phyloP scores from a whole-genome alignment of 139 green algal species.

The Haematococcus sp. region DNA sequence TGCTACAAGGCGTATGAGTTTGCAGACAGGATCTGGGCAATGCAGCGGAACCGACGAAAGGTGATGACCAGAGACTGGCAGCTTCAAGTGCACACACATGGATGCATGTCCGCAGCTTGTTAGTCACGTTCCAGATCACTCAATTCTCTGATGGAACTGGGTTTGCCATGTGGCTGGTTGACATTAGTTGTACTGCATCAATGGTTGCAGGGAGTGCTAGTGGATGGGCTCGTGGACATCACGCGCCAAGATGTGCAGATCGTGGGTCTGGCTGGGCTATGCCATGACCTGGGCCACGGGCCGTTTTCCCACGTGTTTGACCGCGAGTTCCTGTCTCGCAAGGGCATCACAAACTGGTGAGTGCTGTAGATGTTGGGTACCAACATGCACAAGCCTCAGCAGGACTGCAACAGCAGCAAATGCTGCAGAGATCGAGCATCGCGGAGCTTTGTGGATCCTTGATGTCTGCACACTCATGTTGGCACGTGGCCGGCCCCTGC shows the following conservation, averaged over 20 bases:
- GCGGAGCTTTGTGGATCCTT: not conserved
- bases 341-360: slow-evolving; percentile 47
- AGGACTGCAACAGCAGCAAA: not conserved
- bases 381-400: not conserved
- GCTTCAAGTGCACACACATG: not conserved
- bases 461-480: not conserved
- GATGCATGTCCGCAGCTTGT: not conserved
- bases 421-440: not conserved
- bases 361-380: not conserved
- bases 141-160: not conserved
- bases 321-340: slow-evolving; percentile 61
- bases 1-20: slow-evolving; percentile 50
- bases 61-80: not conserved
- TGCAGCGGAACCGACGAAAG: not conserved
- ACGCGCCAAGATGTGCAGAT: not conserved
- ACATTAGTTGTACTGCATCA: slow-evolving; percentile 34
- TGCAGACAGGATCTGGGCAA: not conserved
- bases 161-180: not conserved
- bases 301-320: slow-evolving; percentile 92
- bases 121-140: not conserved
- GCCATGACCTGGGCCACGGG: slow-evolving; percentile 92
- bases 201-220: not conserved
- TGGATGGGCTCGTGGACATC: not conserved
- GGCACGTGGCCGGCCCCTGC: too few species aligned
- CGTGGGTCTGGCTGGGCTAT: slow-evolving; percentile 63